Evolutionary conservation across 2,329 filamentous ascomycete species (phyloP).

Genomic region (Fusarium newnesense): DNA sequence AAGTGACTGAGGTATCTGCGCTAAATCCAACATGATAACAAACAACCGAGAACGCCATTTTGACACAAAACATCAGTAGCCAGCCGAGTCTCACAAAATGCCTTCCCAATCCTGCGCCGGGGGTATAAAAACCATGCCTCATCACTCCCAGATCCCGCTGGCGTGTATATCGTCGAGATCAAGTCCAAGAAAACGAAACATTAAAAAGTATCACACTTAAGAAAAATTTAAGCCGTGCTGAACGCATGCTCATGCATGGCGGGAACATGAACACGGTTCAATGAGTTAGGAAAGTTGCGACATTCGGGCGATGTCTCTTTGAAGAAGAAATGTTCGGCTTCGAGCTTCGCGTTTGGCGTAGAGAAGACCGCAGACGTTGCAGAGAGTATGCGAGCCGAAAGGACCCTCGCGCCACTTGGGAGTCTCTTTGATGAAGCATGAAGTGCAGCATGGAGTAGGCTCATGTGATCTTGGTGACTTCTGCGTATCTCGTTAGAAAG

Average conservation of each 20-base stretch:
- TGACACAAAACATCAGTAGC: slow-evolving; percentile 8
- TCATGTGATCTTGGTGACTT: neutral
- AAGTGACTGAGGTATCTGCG: slow-evolving; percentile 20
- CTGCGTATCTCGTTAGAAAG: neutral
- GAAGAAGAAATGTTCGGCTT: neutral
- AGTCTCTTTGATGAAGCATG: slow-evolving; percentile 21
- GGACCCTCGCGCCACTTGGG: slow-evolving; percentile 20
- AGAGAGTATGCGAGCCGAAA: slow-evolving; percentile 18
- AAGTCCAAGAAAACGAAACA: neutral
- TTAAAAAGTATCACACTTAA: too few species aligned
- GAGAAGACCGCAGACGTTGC: slow-evolving; percentile 17
- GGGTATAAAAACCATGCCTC: slow-evolving; percentile 29
- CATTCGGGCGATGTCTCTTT: neutral
- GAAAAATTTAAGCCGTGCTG: neutral
- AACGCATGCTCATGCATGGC: neutral
- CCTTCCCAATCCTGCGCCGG: slow-evolving; percentile 15
- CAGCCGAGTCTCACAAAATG: slow-evolving; percentile 17
- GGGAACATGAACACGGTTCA: too few species aligned
- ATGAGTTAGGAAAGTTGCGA: neutral
- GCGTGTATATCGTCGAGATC: neutral
- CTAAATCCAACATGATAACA: slow-evolving; percentile 10
- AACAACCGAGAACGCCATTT: slow-evolving; percentile 14
- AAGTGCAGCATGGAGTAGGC: slow-evolving; percentile 9
- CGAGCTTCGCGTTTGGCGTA: slow-evolving; percentile 14
- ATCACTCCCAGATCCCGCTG: neutral